phyloP scores from a whole-genome alignment of 73 alveolate genomes.

The Symbiodinium natans region DNA sequence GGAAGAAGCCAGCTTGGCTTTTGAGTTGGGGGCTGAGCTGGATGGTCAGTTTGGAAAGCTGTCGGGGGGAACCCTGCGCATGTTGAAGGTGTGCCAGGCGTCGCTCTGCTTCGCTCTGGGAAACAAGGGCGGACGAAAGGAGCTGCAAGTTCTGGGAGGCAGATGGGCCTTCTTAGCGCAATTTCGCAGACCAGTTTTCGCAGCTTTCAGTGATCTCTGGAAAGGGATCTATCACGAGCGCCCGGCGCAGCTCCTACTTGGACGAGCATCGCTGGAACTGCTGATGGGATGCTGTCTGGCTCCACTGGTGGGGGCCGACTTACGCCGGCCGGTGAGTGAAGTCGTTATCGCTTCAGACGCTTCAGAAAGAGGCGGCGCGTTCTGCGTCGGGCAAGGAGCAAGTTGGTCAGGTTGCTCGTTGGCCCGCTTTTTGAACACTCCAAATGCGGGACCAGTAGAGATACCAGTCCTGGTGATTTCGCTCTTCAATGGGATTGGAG shows the following conservation, averaged over 20 bases:
- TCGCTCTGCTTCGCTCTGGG: too few relatives aligned
- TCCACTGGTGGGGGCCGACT: neutral
- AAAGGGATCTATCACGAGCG: too few relatives aligned
- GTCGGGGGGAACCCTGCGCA: neutral
- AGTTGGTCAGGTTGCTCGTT: too few relatives aligned
- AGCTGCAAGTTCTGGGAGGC: neutral
- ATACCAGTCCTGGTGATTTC: neutral
- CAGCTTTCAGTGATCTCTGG: neutral
- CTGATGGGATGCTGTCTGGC: neutral
- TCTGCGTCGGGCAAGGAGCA: neutral
- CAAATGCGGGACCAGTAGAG: too few relatives aligned
- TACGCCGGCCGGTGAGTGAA: neutral
- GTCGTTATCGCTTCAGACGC: neutral
- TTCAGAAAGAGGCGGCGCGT: neutral
- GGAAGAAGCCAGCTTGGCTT: neutral
- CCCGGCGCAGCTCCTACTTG: neutral
- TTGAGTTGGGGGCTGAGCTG: neutral
- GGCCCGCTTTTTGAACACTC: neutral
- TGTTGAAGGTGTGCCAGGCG: too few relatives aligned
- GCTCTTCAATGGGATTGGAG: neutral
- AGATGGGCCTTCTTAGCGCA: slow-evolving; percentile 19
- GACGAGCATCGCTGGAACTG: neutral
- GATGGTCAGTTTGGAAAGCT: neutral
- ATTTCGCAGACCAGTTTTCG: neutral
- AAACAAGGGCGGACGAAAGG: neutral